Evolutionary conservation across 768 basidiomycete species (phyloP), one percentile per base, ranked within the genome.

Genomic region (Mycena kentingensis): DNA sequence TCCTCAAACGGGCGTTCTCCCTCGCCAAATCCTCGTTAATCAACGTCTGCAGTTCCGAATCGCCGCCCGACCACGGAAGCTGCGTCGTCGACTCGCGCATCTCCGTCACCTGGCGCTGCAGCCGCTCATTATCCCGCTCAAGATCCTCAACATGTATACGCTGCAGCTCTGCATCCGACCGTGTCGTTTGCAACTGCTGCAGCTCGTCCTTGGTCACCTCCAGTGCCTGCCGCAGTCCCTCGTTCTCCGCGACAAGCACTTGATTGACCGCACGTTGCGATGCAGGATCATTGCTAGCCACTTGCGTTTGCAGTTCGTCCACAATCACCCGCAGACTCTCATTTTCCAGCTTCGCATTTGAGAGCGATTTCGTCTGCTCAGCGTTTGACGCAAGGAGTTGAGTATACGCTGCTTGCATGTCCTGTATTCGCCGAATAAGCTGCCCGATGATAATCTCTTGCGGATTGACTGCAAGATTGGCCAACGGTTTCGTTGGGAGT

Each of bases 41-140:
- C 10, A 60, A 50, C 1, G 54, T 55, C 34, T 60, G 58, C 42
- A 60, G 48, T 37, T 60, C 58, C 11, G 50, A 52, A 42, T 60
- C 58, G 11, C 58, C 58, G 16, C 54, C 58, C 10, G 54, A 55
- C 58, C 58, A 60, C 25, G 58, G 58, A 5, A 60, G 45, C 34
- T 55, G 54, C 46, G 58, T 60, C 34, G 58, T 60, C 26, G 58
- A 60, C 31, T 51, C 58, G 26, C 54, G 58, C 58, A 60, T 55
- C 42, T 60, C 58, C 34, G 29, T 18, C 19, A 60, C 51, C 24
- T 49, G 41, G 3, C 15, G 18, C 11, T 19, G 12, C 5, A 60
- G 58, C 10, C 58, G 58, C 47, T 55, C 58, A 26, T 60, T 60
- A 15, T 60, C 58, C 0, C 46, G 39, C 22, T 41, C 39, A 28